Evolutionary conservation across 768 basidiomycete species (phyloP).

Genomic region (Hypholoma sublateritium): DNA sequence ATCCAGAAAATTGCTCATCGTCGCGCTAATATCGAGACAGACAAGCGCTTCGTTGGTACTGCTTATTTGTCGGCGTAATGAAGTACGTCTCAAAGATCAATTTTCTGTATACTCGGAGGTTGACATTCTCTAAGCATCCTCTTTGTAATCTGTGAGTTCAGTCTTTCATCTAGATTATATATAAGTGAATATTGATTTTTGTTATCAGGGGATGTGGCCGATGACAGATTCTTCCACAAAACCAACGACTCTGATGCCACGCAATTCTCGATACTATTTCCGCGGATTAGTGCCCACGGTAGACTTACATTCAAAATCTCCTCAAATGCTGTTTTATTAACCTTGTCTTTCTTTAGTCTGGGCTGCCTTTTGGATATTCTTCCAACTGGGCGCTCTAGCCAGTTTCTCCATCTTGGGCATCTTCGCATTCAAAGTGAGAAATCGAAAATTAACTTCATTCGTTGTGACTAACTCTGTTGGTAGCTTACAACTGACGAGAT

Average conservation of each 20-base stretch:
- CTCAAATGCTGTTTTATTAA: background rate
- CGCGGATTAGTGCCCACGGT: constrained; percentile 72
- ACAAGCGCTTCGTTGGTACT: constrained; percentile 82
- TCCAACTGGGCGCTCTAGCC: constrained; percentile 71
- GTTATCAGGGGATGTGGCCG: constrained; percentile 82
- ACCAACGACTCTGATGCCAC: constrained; percentile 91
- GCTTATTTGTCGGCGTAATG: constrained; percentile 81
- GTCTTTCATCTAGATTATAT: background rate
- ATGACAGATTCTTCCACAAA: constrained; percentile 94
- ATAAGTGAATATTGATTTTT: background rate
- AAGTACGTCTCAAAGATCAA: constrained; percentile 69
- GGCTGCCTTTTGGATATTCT: constrained; percentile 84
- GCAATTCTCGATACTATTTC: constrained; percentile 80
- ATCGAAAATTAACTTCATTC: background rate
- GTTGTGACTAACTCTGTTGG: constrained; percentile 4
- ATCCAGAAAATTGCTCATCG: background rate
- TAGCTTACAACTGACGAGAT: constrained; percentile 59
- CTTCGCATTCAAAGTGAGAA: constrained; percentile 72
- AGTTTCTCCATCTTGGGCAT: constrained; percentile 83
- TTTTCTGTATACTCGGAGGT: too few relatives aligned
- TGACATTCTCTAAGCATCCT: constrained; percentile 52
- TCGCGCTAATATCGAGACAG: constrained; percentile 32
- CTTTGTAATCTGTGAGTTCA: constrained; percentile 80
- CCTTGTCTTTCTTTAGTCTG: constrained; percentile 51
- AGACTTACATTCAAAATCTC: constrained; percentile 18